Evolutionary conservation across 1,284 basidiomycete genomes (phyloP).

Genomic region (Golubevia pallescens): DNA sequence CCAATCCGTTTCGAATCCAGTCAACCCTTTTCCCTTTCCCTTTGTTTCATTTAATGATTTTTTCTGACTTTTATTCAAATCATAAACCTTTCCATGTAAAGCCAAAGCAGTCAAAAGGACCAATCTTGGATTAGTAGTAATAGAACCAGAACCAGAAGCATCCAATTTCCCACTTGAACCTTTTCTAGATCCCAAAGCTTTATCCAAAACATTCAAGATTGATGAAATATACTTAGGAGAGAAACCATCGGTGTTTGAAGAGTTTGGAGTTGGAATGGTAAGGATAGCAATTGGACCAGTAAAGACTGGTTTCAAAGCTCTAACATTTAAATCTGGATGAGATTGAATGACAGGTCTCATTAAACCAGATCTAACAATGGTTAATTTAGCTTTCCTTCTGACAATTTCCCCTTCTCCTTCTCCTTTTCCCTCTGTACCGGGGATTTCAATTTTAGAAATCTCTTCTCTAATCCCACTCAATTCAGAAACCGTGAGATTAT

Average conservation of each 20-base stretch:
- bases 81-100: not conserved
- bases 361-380: constrained; percentile 34
- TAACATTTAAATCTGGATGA: constrained; percentile 16
- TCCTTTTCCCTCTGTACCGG: constrained; percentile 5
- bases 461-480: constrained; percentile 33
- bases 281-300: constrained; percentile 48
- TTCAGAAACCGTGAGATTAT: constrained; percentile 46
- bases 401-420: constrained; percentile 9
- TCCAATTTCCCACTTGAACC: not conserved
- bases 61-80: not conserved
- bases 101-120: constrained; percentile 42
- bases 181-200: constrained; percentile 22
- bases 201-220: constrained; percentile 39
- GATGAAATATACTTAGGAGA: constrained; percentile 39
- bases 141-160: constrained; percentile 12
- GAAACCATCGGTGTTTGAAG: constrained; percentile 11
- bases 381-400: constrained; percentile 20
- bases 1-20: constrained; percentile 21
- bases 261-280: constrained; percentile 23
- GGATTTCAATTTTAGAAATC: constrained; percentile 31
- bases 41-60: not conserved
- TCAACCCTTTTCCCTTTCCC: not conserved
- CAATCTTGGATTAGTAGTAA: constrained; percentile 33
- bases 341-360: constrained; percentile 24
- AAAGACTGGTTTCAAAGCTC: constrained; percentile 21